Evolutionary conservation across 2,329 filamentous ascomycete genomes (phyloP).

Genomic region (Chaetothyriales sp.): DNA sequence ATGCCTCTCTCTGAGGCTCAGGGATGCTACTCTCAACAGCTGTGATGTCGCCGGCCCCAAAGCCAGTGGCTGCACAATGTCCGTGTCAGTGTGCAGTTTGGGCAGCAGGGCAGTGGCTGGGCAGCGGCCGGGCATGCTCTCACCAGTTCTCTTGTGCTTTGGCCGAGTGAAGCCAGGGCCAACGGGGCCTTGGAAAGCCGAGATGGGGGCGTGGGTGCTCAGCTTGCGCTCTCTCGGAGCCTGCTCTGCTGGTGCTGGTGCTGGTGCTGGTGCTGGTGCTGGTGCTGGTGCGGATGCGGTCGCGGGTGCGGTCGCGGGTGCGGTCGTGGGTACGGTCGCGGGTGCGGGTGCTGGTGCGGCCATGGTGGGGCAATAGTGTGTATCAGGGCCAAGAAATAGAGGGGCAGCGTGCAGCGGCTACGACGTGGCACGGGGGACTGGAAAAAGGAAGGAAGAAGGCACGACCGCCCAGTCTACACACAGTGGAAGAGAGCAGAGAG

Average conservation of each 20-base stretch:
- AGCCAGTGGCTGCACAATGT: slow-evolving; percentile 74
- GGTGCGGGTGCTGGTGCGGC: slow-evolving; percentile 8
- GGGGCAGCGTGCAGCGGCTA: slow-evolving; percentile 5
- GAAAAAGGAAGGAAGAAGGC: too few relatives aligned
- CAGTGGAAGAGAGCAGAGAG: too few relatives aligned
- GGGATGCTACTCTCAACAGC: slow-evolving; percentile 82
- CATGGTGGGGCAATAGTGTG: slow-evolving; percentile 4
- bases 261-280: slow-evolving; percentile 6
- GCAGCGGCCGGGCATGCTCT: neutral
- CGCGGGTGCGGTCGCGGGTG: too few relatives aligned
- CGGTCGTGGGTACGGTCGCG: too few relatives aligned
- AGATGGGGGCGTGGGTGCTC: slow-evolving; percentile 68
- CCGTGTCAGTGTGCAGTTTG: neutral
- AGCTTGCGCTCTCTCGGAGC: slow-evolving; percentile 61
- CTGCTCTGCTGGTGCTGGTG: slow-evolving; percentile 15
- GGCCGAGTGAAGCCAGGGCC: slow-evolving; percentile 77
- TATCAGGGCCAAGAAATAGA: slow-evolving; percentile 8
- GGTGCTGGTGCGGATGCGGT: slow-evolving; percentile 8
- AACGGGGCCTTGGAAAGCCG: slow-evolving; percentile 73
- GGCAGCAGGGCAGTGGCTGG: neutral
- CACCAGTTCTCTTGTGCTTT: slow-evolving; percentile 58
- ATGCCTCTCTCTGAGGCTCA: slow-evolving; percentile 66
- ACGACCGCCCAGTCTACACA: too few relatives aligned
- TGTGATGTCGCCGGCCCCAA: slow-evolving; percentile 84
- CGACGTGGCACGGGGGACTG: too few relatives aligned